A percentile compares a stretch with the other conserved stretches of the same genome.
Evolutionary conservation across 495 filamentous ascomycete genomes (phyloP).

Genomic region (Hypoxylon crocopeplum): DNA sequence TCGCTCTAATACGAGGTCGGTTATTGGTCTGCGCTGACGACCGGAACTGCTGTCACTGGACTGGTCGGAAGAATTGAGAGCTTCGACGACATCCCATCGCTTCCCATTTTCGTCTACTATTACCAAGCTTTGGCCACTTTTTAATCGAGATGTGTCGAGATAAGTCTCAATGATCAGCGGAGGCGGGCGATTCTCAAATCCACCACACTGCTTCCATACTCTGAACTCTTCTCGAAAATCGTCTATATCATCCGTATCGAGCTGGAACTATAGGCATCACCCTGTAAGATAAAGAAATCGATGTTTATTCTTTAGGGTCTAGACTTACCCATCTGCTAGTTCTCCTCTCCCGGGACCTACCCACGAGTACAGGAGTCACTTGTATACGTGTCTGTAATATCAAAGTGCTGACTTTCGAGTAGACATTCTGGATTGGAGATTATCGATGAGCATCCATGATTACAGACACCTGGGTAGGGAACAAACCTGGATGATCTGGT

Average conservation of each 20-base stretch:
- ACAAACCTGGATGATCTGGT: constrained; percentile 88
- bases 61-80: constrained; percentile 69
- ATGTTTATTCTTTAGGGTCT: constrained; percentile 5
- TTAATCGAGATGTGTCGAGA: constrained; percentile 80
- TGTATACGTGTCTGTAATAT: constrained; percentile 80
- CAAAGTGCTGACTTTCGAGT: constrained; percentile 84
- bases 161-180: constrained; percentile 91
- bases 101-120: constrained; percentile 87
- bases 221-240: constrained; percentile 78
- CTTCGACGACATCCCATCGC: constrained; percentile 89
- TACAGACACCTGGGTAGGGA: neutral
- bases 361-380: constrained; percentile 65
- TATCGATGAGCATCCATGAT: constrained; percentile 7
- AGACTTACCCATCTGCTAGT: constrained; percentile 92
- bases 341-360: constrained; percentile 61
- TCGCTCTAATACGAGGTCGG: constrained; percentile 84
- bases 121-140: constrained; percentile 84
- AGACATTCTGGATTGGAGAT: constrained; percentile 72
- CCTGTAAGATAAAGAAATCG: constrained; percentile 26
- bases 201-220: constrained; percentile 79
- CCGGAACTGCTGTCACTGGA: constrained; percentile 58
- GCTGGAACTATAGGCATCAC: constrained; percentile 73
- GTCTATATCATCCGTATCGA: constrained; percentile 92
- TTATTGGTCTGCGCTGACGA: constrained; percentile 52
- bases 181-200: constrained; percentile 77